These are phyloP conservation scores for Primulina huaijiensis DNA, from an alignment of 257 asterid genomes.

Conservation along the genomic window DNA sequence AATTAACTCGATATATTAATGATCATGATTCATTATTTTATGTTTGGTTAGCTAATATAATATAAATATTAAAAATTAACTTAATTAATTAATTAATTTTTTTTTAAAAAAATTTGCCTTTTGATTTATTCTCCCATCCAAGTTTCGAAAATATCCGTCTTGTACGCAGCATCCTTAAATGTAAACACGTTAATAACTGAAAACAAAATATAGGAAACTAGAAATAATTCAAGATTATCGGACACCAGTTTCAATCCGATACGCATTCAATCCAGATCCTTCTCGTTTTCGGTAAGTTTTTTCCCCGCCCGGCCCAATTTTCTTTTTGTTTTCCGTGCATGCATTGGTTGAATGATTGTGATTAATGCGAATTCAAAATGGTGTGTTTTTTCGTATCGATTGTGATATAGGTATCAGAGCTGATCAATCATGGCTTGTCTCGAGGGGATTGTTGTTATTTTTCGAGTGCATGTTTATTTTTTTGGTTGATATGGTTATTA, in stretches of 20 bases:
- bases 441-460: neutral
- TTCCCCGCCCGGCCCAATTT: neutral
- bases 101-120: neutral
- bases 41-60: no score
- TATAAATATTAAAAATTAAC: no score
- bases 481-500: neutral
- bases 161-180: conserved; percentile 27
- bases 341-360: conserved; percentile 25
- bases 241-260: conserved; percentile 17
- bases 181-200: conserved; percentile 21
- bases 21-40: no score
- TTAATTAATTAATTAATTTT: no score
- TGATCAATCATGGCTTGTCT: neutral
- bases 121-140: conserved; percentile 27
- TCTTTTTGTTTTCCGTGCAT: conserved; percentile 17
- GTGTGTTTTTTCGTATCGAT: neutral
- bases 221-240: neutral
- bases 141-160: conserved; percentile 35
- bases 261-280: conserved; percentile 21
- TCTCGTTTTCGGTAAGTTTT: conserved; percentile 23
- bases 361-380: conserved; percentile 4
- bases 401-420: neutral
- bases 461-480: neutral
- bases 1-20: no score
- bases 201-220: neutral